Percentiles rank a stretch among this genome's conserved stretches.
These are phyloP conservation scores for Blumeria graminis DNA, from an alignment of 2,329 filamentous ascomycete species.

Conservation along the genomic window DNA sequence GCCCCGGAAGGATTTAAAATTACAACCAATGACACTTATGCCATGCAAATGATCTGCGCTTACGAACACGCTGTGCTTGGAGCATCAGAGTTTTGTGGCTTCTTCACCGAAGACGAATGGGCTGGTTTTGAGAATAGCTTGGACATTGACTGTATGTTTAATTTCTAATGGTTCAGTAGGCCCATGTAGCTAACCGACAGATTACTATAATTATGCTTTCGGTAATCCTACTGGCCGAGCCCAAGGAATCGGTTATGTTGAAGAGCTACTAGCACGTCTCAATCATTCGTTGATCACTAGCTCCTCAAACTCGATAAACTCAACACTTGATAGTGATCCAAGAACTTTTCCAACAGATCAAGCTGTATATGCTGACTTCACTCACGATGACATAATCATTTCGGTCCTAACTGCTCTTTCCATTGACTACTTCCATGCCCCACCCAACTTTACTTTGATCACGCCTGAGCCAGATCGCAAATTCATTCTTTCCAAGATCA, in stretches of 20 bases:
- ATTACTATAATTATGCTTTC: conserved; percentile 45
- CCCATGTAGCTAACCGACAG: not conserved
- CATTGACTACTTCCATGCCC: conserved; percentile 27
- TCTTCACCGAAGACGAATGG: conserved; percentile 31
- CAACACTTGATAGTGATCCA: conserved; percentile 42
- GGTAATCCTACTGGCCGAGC: conserved; percentile 62
- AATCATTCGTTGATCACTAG: conserved; percentile 43
- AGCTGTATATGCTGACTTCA: conserved; percentile 62
- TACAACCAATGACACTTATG: conserved; percentile 25
- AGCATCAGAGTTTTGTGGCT: conserved; percentile 24
- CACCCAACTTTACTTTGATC: conserved; percentile 19
- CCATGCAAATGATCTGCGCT: conserved; percentile 27
- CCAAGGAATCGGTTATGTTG: conserved; percentile 65
- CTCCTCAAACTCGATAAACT: conserved; percentile 46
- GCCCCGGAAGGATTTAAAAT: conserved; percentile 24
- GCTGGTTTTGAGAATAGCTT: conserved; percentile 26
- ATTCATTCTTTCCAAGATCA: conserved; percentile 25
- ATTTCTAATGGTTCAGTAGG: not conserved
- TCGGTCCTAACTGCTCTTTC: conserved; percentile 32
- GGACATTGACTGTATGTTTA: conserved; percentile 24
- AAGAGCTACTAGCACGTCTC: conserved; percentile 61
- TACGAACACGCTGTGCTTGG: conserved; percentile 28
- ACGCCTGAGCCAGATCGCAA: conserved; percentile 21
- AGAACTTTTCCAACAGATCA: conserved; percentile 46
- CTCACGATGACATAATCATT: conserved; percentile 69